phyloP scores from a whole-genome alignment of 768 basidiomycete genomes.

The Punctularia strigosozonata region DNA sequence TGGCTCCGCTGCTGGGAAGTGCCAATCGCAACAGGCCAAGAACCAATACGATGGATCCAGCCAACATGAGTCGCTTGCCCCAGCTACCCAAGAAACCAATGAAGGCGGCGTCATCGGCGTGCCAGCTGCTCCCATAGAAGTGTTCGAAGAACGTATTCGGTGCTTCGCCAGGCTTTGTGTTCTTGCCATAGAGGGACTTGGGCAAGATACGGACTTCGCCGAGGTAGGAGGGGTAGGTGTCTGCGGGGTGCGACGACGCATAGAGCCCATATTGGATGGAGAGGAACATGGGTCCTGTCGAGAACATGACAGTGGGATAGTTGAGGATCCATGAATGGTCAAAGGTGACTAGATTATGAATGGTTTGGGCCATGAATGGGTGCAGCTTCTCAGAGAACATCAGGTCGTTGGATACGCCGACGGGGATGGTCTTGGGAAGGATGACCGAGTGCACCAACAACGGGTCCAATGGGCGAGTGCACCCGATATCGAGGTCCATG shows the following conservation, averaged over 20 bases:
- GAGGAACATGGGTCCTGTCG: constrained; percentile 98
- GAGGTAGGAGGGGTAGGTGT: constrained; percentile 38
- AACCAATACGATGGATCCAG: constrained; percentile 64
- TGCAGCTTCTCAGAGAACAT: constrained; percentile 82
- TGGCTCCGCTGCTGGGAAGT: constrained; percentile 38
- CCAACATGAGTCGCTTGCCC: constrained; percentile 83
- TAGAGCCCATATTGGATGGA: constrained; percentile 91
- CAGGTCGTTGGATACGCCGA: constrained; percentile 95
- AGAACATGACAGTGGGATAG: constrained; percentile 99
- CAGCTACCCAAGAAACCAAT: constrained; percentile 84
- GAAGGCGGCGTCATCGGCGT: constrained; percentile 96
- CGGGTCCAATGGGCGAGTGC: constrained; percentile 75
- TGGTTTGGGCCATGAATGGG: constrained; percentile 86
- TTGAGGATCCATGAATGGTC: constrained; percentile 92
- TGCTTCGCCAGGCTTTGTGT: constrained; percentile 70
- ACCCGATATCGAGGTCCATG: constrained; percentile 94
- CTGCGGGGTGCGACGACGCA: constrained; percentile 50
- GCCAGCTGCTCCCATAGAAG: constrained; percentile 97
- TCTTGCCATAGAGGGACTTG: constrained; percentile 97
- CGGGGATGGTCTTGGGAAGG: constrained; percentile 90
- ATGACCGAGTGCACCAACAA: constrained; percentile 80
- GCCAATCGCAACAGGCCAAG: constrained; percentile 49
- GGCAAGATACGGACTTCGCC: constrained; percentile 82
- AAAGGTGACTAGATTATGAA: constrained; percentile 83
- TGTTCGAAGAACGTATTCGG: constrained; percentile 94